phyloP scores from a whole-genome alignment of 192 early-diverging fungal species.

The Entomortierella lignicola region DNA sequence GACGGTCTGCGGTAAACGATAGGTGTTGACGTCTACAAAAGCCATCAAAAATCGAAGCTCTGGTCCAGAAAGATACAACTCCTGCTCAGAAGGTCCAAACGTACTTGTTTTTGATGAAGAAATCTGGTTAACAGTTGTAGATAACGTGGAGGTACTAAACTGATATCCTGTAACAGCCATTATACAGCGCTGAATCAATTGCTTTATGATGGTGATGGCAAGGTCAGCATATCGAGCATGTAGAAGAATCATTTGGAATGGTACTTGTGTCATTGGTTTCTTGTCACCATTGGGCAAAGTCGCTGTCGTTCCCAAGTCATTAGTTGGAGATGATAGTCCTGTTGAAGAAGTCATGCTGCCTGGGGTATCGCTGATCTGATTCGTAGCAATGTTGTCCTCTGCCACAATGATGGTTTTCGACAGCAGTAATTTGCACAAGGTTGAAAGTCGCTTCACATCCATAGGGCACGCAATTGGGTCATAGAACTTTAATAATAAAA shows the following conservation, averaged over 20 bases:
- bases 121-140: background rate
- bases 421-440: slow-evolving; percentile 34
- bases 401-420: slow-evolving; percentile 30
- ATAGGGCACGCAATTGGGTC: slow-evolving; percentile 2
- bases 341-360: background rate
- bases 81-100: background rate
- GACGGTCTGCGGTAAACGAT: slow-evolving; percentile 31
- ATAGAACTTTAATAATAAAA: slow-evolving; percentile 20
- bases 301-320: background rate
- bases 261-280: slow-evolving; percentile 28
- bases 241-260: slow-evolving; percentile 44
- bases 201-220: slow-evolving; percentile 2
- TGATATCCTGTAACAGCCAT: slow-evolving; percentile 6
- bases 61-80: slow-evolving; percentile 52
- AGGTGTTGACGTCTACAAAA: slow-evolving; percentile 47
- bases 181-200: slow-evolving; percentile 18
- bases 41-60: slow-evolving; percentile 50
- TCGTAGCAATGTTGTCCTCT: background rate
- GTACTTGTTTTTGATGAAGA: slow-evolving; percentile 6
- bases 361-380: background rate
- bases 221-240: slow-evolving; percentile 32
- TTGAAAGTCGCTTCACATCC: slow-evolving; percentile 23
- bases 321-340: background rate
- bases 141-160: background rate
- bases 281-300: background rate